Conservation (phyloP, 108 stramenopile species). For the Cyclotella distinguenda region DNA sequence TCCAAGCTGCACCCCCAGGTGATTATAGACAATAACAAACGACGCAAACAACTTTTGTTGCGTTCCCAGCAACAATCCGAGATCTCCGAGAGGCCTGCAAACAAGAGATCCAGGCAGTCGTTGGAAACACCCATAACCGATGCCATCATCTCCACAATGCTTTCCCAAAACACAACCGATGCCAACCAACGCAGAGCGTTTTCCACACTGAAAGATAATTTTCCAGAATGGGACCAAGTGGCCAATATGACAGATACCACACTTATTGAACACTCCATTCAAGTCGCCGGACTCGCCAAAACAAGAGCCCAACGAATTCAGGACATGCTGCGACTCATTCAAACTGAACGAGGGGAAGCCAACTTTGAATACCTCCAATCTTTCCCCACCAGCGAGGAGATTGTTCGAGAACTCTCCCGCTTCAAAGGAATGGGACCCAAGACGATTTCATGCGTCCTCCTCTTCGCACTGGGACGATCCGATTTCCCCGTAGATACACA, state of each 20-base stretch:
- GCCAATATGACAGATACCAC: constrained; percentile 25
- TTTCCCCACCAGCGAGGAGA: constrained; percentile 43
- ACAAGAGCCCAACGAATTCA: constrained; percentile 61
- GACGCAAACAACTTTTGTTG: constrained; percentile 21
- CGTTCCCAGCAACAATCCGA: constrained; percentile 14
- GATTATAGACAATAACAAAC: constrained; percentile 48
- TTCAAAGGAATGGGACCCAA: constrained; percentile 83
- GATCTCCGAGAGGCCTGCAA: constrained; percentile 1
- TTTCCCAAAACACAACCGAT: constrained; percentile 81
- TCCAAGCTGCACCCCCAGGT: constrained; percentile 68
- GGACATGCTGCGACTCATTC: constrained; percentile 48
- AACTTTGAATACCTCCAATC: constrained; percentile 67
- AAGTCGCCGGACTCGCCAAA: constrained; percentile 66
- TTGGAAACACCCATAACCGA: constrained; percentile 48
- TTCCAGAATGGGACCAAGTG: constrained; percentile 63
- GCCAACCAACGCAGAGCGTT: constrained; percentile 66
- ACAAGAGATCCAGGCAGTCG: constrained; percentile 9
- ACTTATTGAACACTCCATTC: constrained; percentile 58
- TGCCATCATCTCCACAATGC: constrained; percentile 72
- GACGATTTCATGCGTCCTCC: constrained; percentile 78
- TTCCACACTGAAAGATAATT: constrained; percentile 52
- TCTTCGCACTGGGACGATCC: constrained; percentile 67
- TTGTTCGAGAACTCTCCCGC: constrained; percentile 58
- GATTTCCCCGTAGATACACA: constrained; percentile 87
- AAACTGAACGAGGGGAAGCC: constrained; percentile 56